Base-by-base conservation (phyloP, 108 stramenopile genomes). In the Skeletonema costatum region DNA sequence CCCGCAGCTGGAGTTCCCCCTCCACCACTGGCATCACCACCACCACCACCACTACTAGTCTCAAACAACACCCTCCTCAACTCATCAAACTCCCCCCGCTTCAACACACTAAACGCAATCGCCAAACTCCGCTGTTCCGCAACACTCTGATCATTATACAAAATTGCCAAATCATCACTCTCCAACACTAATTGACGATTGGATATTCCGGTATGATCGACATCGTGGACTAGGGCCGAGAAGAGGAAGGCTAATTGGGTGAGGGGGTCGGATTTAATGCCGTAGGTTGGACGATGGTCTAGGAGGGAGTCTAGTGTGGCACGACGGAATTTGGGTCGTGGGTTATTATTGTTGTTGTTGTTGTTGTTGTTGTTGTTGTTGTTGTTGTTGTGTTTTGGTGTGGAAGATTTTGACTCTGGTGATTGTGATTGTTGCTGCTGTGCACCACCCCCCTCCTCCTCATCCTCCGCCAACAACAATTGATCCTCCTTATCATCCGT, bases 1-100 rank as follows among this genome's bases (percentile, higher is more conserved):
- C 66, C 89, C 90, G 35, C 76, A 86, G 41, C 91, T 70, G 71
- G 91, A 90, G 13, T 87, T 77, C 66, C 76, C 6, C 25, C 51
- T 67, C 70, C 64, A 74, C 83, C 39, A 38, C 61, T 21, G 72
- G 71, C 38, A 61, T 13, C n/a, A 81, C 64, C 30, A 81, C 32
- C 17, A 53, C 6, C 8, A 53, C 63, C 64, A 19, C 53, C 50
- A 59, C 71, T 77, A 32, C 10, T 50, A 32, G 64, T 71, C 2
- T 74, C 75, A 16, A 71, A 64, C 16, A 81, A 72, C 29, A 60
- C 66, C 4, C 25, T 51, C n/a, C 75, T 42, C 19, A 86, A 38
- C 19, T 33, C 67, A 21, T 60, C 60, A 60, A 61, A 86, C 31
- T 76, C 74, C 31, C 42, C 58, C 29, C 58, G 12, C 9, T 68